These are phyloP conservation scores for Trypanosoma boissoni DNA, from an alignment of 208 protist species.

Conservation along the genomic window DNA sequence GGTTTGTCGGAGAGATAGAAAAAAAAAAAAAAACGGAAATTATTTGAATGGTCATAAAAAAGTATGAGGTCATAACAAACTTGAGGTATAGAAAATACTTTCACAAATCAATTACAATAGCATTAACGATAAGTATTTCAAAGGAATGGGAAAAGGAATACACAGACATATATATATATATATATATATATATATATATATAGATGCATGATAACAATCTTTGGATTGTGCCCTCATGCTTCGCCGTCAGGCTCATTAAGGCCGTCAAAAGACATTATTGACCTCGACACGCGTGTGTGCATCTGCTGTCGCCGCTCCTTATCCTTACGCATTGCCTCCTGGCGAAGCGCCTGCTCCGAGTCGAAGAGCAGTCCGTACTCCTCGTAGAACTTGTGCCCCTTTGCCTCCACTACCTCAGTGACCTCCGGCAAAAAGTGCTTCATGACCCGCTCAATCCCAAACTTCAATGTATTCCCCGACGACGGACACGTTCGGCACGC, in stretches of 20 bases:
- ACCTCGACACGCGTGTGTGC: constrained; percentile 36
- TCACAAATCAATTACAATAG: no score
- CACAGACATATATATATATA: not conserved
- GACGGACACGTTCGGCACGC: constrained; percentile 90
- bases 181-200: not conserved
- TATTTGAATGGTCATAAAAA: no score
- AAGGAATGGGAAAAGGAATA: not conserved
- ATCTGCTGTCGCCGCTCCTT: constrained; percentile 48
- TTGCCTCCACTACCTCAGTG: constrained; percentile 68
- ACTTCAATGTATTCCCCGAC: constrained; percentile 86
- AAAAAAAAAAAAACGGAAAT: no score
- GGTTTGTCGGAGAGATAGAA: no score
- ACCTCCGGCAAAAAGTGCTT: constrained; percentile 93
- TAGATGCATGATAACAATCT: no score
- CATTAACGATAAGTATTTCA: no score
- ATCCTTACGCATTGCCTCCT: constrained; percentile 67
- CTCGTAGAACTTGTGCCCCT: constrained; percentile 79
- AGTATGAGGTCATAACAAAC: no score
- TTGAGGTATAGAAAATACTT: no score
- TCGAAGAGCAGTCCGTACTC: constrained; percentile 78
- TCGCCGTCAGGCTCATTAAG: constrained; percentile 86
- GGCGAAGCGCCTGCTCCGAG: constrained; percentile 75
- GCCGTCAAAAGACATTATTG: constrained; percentile 65
- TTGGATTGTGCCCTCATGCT: constrained; percentile 27
- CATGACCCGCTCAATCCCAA: constrained; percentile 90